phyloP scores from a whole-genome alignment of 345 rosid species.

The Salix brachista region DNA sequence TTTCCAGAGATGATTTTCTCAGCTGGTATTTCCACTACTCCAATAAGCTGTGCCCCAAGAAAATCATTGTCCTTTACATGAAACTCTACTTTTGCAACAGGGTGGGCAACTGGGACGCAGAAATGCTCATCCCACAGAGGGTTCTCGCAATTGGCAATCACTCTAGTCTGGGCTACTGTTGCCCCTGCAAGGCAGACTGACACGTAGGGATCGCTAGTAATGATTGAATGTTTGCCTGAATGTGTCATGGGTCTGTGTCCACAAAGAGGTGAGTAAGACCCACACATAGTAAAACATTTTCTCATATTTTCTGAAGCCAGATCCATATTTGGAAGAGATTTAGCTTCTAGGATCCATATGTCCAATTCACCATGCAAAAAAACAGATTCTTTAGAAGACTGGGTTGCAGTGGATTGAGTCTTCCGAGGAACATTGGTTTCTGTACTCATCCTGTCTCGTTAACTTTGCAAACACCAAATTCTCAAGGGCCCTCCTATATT shows the following conservation, averaged over 20 bases:
- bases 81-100: constrained; percentile 46
- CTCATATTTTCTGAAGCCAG: constrained; percentile 50
- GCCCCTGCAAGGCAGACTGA: constrained; percentile 63
- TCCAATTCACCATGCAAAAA: constrained; percentile 62
- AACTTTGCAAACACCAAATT: constrained; percentile 9
- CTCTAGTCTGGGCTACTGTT: constrained; percentile 59
- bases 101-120: constrained; percentile 54
- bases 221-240: constrained; percentile 34
- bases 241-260: constrained; percentile 1
- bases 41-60: constrained; percentile 62
- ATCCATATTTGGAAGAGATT: constrained; percentile 71
- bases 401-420: neutral
- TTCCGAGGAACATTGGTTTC: neutral
- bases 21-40: constrained; percentile 48
- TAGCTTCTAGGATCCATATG: constrained; percentile 56
- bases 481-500: constrained; percentile 3
- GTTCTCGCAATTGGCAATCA: constrained; percentile 55
- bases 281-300: constrained; percentile 38
- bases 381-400: constrained; percentile 20
- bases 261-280: constrained; percentile 31
- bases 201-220: constrained; percentile 67
- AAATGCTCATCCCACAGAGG: constrained; percentile 70
- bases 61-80: constrained; percentile 69
- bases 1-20: constrained; percentile 37
- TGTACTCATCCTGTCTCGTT: constrained; percentile 25